These are phyloP conservation scores for Solanum chacoense DNA, from an alignment of 305 asterid species.

Conservation along the genomic window DNA sequence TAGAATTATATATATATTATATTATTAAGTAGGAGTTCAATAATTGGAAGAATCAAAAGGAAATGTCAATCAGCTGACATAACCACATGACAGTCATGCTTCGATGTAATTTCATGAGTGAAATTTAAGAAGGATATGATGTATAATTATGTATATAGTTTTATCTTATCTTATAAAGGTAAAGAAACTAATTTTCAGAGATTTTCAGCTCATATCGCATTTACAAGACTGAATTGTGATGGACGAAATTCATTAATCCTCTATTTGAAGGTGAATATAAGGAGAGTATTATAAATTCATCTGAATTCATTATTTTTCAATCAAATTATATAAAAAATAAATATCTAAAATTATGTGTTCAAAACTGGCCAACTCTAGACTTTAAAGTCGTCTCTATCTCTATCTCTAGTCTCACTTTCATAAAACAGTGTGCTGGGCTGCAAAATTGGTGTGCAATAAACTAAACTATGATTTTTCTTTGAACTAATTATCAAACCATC, in stretches of 20 bases:
- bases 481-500: background rate
- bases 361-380: background rate
- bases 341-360: background rate
- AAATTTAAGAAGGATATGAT: background rate
- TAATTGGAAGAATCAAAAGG: background rate
- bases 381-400: background rate
- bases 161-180: background rate
- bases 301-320: background rate
- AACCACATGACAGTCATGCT: constrained; percentile 2
- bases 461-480: background rate
- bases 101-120: background rate
- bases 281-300: background rate
- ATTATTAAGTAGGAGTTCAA: background rate
- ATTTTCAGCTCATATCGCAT: background rate
- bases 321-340: background rate
- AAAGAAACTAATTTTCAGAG: background rate
- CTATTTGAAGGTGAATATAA: background rate
- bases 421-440: background rate
- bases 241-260: background rate
- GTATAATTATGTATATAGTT: background rate
- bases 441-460: background rate
- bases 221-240: background rate
- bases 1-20: background rate
- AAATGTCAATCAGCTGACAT: background rate
- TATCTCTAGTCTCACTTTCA: background rate